Base-by-base conservation (phyloP, 352 stramenopile genomes). In the Pythium rishiriense region DNA sequence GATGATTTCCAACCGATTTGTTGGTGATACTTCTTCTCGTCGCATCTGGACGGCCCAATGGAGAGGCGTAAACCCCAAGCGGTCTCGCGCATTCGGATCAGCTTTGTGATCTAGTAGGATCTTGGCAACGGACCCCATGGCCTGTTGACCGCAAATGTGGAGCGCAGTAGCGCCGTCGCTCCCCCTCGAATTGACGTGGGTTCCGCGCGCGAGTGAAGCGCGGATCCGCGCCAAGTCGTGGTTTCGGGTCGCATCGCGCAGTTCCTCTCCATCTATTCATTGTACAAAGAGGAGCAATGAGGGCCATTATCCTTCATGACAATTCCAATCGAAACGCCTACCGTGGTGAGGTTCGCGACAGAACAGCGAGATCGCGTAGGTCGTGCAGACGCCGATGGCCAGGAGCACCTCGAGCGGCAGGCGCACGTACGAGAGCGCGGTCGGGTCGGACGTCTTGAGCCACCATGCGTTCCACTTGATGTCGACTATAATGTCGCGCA, bases 21-120 rank as follows among this genome's bases (percentile, higher is more conserved):
- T 50, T 4, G 75, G 37, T 17, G 79, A 91, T 15, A 81, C 58
- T 72, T 93, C 86, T 67, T 94, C 84, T 49, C 86, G 79, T 46
- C 84, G 81, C 65, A 93, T 76, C 57, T 93, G 84, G 5, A 94
- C 86, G 11, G 86, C 83, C 84, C 86, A 94, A 58, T 94, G 83
- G 37, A 93, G 56, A 10, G 86, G 84, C 12, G 84, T 89, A 45
- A 93, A 91, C 4, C 84, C 84, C 35, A 93, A 64, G 4, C 76
- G 68, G 65, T 92, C 83, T 5, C 48, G 47, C 17, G 80, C 55
- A 50, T 93, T 92, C 3, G 78, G 70, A 50, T 92, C 74, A n/a
- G 84, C 83, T 43, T 75, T 71, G 54, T 85, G 69, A 51, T 85
- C 79, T 10, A 94, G 73, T 50, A 94, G 72, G 28, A 83, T 55